A percentile compares a stretch with the other conserved stretches of the same genome.
Conservation (phyloP, 2,329 filamentous ascomycete genomes). For the Cladophialophora psammophila region DNA sequence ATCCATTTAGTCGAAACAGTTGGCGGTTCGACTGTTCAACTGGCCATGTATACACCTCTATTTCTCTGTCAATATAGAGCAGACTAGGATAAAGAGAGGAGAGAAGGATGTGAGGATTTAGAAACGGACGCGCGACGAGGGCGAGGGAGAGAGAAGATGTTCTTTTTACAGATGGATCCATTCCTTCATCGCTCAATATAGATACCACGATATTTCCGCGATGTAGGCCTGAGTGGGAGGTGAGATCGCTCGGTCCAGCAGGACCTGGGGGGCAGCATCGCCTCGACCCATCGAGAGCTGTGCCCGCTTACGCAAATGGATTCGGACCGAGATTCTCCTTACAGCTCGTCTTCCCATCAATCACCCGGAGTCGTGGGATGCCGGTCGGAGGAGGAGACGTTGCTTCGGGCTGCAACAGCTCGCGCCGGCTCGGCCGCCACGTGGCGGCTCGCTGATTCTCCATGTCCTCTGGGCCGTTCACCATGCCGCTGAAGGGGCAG, state of each 20-base stretch:
- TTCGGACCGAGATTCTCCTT: slow-evolving; percentile 35
- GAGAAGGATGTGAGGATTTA: too few relatives aligned
- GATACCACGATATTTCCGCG: not conserved
- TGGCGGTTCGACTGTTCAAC: too few relatives aligned
- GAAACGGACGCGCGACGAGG: not conserved
- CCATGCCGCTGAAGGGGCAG: slow-evolving; percentile 35
- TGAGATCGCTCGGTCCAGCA: not conserved
- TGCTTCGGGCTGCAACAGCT: slow-evolving; percentile 2
- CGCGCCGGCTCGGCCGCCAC: slow-evolving; percentile 23
- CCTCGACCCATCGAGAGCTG: too few relatives aligned
- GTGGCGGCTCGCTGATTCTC: slow-evolving; percentile 31
- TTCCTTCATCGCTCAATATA: not conserved
- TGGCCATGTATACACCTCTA: too few relatives aligned
- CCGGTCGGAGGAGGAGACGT: slow-evolving; percentile 20
- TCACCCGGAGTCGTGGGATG: slow-evolving; percentile 31
- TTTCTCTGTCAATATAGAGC: too few relatives aligned
- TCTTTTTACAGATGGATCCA: not conserved
- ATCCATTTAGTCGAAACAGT: too few relatives aligned
- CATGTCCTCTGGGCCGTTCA: slow-evolving; percentile 11
- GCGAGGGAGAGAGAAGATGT: not conserved
- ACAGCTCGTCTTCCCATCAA: slow-evolving; percentile 33
- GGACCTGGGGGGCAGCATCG: too few relatives aligned
- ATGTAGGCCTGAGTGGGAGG: not conserved
- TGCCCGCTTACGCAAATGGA: slow-evolving; percentile 22
- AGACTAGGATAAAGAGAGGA: too few relatives aligned